Conservation (phyloP, 805 yeast genomes). For the Lachancea sp. region DNA sequence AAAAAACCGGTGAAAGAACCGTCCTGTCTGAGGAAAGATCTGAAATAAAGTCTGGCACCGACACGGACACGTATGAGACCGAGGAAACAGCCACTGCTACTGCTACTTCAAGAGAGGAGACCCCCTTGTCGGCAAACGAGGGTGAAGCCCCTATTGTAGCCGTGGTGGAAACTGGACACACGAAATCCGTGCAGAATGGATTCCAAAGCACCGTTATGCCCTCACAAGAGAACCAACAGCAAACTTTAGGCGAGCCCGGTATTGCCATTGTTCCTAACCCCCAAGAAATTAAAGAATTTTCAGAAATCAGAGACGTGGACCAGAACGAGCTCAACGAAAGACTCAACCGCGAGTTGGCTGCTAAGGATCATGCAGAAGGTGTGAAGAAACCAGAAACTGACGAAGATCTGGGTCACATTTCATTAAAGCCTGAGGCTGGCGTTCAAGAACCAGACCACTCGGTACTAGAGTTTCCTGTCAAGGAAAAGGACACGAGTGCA, state of each 20-base stretch:
- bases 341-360: slow-evolving; percentile 21
- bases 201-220: slow-evolving; percentile 38
- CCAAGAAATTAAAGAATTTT: slow-evolving; percentile 59
- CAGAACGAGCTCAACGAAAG: slow-evolving; percentile 52
- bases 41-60: slow-evolving; percentile 16
- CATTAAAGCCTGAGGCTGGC: too few species aligned
- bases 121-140: slow-evolving; percentile 15
- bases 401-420: too few species aligned
- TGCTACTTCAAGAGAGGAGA: slow-evolving; percentile 14
- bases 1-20: slow-evolving; percentile 37
- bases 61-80: slow-evolving; percentile 13
- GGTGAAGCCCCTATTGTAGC: too few species aligned
- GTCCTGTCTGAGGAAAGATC: slow-evolving; percentile 31
- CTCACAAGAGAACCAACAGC: slow-evolving; percentile 34
- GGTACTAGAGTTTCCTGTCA: slow-evolving; percentile 2
- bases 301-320: slow-evolving; percentile 48
- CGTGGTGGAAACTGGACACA: too few species aligned
- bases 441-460: background rate
- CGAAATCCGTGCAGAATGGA: slow-evolving; percentile 7
- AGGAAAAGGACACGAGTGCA: slow-evolving; percentile 1
- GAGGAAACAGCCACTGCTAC: slow-evolving; percentile 10
- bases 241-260: slow-evolving; percentile 64
- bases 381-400: slow-evolving; percentile 1
- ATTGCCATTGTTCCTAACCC: slow-evolving; percentile 47
- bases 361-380: slow-evolving; percentile 4